phyloP scores from a whole-genome alignment of 2,329 filamentous ascomycete genomes.

The Exophiala dermatitidis region DNA sequence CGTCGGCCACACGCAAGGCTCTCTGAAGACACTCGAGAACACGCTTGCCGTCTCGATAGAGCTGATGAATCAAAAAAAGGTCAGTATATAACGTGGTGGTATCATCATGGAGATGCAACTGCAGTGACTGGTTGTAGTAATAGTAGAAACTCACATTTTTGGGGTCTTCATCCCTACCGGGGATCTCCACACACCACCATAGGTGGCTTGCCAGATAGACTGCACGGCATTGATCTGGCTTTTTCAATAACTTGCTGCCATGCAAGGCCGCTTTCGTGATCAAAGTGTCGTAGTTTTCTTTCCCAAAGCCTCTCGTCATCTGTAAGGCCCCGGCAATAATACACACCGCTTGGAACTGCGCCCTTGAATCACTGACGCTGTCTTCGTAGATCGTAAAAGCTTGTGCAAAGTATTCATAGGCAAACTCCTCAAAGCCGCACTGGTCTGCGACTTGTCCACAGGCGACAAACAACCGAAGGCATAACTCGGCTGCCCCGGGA shows the following conservation, averaged over 20 bases:
- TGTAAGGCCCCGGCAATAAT: slow-evolving; percentile 86
- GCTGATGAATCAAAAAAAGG: slow-evolving; percentile 42
- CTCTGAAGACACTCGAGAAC: slow-evolving; percentile 94
- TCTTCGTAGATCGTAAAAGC: slow-evolving; percentile 98
- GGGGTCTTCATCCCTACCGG: slow-evolving; percentile 71
- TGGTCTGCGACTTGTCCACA: slow-evolving; percentile 91
- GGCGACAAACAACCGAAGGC: slow-evolving; percentile 79
- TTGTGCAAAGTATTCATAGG: slow-evolving; percentile 97
- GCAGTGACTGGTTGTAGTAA: not conserved
- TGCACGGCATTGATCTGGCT: slow-evolving; percentile 94
- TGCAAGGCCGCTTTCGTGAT: slow-evolving; percentile 97
- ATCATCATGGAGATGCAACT: not conserved
- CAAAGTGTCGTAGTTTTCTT: slow-evolving; percentile 96
- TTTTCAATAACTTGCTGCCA: slow-evolving; percentile 92
- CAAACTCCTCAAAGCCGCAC: slow-evolving; percentile 86
- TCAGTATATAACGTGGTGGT: slow-evolving; percentile 18
- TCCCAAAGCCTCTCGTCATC: slow-evolving; percentile 80
- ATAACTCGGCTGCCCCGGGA: slow-evolving; percentile 74
- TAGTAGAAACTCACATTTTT: slow-evolving; percentile 56
- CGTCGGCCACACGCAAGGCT: slow-evolving; percentile 89
- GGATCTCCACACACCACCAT: slow-evolving; percentile 91
- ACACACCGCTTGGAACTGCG: slow-evolving; percentile 96
- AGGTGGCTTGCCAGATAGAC: slow-evolving; percentile 94
- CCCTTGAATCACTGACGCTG: slow-evolving; percentile 86
- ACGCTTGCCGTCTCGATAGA: slow-evolving; percentile 95